Conservation (phyloP, 192 early-diverging fungal genomes). For the Mortierella claussenii region DNA sequence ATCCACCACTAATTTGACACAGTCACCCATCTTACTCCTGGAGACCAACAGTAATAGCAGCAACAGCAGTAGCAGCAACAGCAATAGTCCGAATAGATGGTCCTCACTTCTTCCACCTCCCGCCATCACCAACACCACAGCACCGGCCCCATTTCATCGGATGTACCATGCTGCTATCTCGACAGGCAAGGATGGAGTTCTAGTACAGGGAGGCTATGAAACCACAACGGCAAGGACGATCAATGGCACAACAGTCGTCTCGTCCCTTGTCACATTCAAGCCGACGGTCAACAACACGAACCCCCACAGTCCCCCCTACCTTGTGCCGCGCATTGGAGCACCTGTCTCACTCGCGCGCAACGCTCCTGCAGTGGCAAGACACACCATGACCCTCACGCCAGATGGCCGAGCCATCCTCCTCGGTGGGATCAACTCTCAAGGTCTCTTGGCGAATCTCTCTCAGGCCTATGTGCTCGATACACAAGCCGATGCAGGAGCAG, state of each 20-base stretch:
- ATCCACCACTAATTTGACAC: not conserved
- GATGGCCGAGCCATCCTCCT: slow-evolving; percentile 35
- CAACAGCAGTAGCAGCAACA: not conserved
- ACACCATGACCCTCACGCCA: slow-evolving; percentile 33
- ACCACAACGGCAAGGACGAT: not conserved
- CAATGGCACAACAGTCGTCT: slow-evolving; percentile 11
- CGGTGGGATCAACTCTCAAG: slow-evolving; percentile 18
- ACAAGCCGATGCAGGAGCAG: slow-evolving; percentile 3
- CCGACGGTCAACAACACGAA: not conserved
- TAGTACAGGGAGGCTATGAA: slow-evolving; percentile 33
- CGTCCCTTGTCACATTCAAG: slow-evolving; percentile 28
- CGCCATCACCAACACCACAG: slow-evolving; percentile 4
- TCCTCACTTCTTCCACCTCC: not conserved
- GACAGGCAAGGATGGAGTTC: slow-evolving; percentile 34
- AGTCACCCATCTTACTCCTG: not conserved
- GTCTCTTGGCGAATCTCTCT: slow-evolving; percentile 12
- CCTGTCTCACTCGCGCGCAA: slow-evolving; percentile 16
- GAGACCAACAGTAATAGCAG: not conserved
- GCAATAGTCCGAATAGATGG: not conserved
- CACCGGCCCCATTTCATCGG: slow-evolving; percentile 15
- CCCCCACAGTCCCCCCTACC: too few relatives aligned
- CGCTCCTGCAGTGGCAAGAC: slow-evolving; percentile 26
- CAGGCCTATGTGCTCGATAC: slow-evolving; percentile 34
- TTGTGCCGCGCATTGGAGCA: slow-evolving; percentile 3
- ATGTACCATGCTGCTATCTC: slow-evolving; percentile 20